phyloP scores from a whole-genome alignment of 148 eudicot genomes.

The Linanthus parryae region DNA sequence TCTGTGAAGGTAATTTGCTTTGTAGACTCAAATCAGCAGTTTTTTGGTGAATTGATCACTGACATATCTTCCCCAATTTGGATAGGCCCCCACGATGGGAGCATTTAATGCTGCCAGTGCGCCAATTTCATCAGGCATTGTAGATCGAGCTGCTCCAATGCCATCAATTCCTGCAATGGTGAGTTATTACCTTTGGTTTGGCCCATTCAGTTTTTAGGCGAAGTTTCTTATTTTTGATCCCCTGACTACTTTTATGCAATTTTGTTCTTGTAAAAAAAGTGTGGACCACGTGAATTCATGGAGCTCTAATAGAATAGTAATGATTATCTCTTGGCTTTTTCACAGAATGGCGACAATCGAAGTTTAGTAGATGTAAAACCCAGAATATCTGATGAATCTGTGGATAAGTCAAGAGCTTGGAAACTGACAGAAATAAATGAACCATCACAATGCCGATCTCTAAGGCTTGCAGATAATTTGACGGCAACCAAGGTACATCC shows the following conservation, averaged over 20 bases:
- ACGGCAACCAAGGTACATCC: slow-evolving; percentile 63
- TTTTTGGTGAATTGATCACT: slow-evolving; percentile 6
- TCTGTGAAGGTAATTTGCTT: slow-evolving; percentile 44
- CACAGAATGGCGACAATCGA: slow-evolving; percentile 63
- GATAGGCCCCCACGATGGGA: slow-evolving; percentile 47
- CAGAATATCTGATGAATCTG: slow-evolving; percentile 50
- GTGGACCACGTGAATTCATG: neutral
- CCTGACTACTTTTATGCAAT: too few species aligned
- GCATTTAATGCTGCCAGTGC: slow-evolving; percentile 50
- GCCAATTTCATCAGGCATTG: slow-evolving; percentile 39
- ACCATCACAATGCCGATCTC: slow-evolving; percentile 69
- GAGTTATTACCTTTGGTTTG: slow-evolving; percentile 10
- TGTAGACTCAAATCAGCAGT: slow-evolving; percentile 1
- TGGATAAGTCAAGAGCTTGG: slow-evolving; percentile 66
- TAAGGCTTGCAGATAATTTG: slow-evolving; percentile 68
- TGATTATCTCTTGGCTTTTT: slow-evolving; percentile 9
- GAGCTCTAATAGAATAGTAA: neutral
- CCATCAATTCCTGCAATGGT: slow-evolving; percentile 56
- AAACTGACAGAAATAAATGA: slow-evolving; percentile 64
- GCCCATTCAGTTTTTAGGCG: neutral
- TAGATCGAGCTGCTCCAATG: slow-evolving; percentile 53
- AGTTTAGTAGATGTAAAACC: slow-evolving; percentile 58
- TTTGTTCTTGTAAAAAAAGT: neutral
- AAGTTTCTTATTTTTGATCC: neutral
- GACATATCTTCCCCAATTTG: slow-evolving; percentile 7